These are phyloP conservation scores for Trifolium subterraneum DNA, from an alignment of 306 rosid species.

Conservation along the genomic window DNA sequence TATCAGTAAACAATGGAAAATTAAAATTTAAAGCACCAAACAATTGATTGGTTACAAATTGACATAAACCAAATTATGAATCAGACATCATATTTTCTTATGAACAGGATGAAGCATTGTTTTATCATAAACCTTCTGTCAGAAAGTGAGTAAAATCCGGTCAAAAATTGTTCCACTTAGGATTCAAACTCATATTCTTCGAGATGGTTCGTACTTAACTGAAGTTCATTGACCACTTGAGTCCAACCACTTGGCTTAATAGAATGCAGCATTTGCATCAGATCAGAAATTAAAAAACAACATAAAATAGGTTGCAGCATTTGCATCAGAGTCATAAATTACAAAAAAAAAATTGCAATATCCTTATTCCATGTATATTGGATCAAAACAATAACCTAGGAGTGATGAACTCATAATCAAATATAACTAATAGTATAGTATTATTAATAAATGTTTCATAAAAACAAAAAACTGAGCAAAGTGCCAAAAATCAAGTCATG, in stretches of 20 bases:
- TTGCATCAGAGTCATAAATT: constrained; percentile 35
- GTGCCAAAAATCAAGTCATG: constrained; percentile 11
- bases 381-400: constrained; percentile 22
- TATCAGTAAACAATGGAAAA: constrained; percentile 66
- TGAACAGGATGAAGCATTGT: too few species aligned
- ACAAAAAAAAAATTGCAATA: constrained; percentile 18
- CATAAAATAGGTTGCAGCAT: constrained; percentile 38
- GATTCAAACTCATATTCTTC: neutral
- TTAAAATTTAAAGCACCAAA: constrained; percentile 49
- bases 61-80: constrained; percentile 11
- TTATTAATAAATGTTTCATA: constrained; percentile 4
- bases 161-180: neutral
- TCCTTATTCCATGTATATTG: constrained; percentile 20
- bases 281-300: constrained; percentile 24
- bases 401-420: neutral
- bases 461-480: constrained; percentile 9
- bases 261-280: constrained; percentile 48
- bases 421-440: neutral
- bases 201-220: neutral
- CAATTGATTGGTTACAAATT: constrained; percentile 21
- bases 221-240: neutral
- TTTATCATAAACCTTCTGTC: too few species aligned
- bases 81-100: neutral
- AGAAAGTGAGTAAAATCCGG: neutral
- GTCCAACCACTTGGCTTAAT: neutral